phyloP scores from a whole-genome alignment of 1,284 basidiomycete genomes.

The Microbotryum silenes-acaulis region DNA sequence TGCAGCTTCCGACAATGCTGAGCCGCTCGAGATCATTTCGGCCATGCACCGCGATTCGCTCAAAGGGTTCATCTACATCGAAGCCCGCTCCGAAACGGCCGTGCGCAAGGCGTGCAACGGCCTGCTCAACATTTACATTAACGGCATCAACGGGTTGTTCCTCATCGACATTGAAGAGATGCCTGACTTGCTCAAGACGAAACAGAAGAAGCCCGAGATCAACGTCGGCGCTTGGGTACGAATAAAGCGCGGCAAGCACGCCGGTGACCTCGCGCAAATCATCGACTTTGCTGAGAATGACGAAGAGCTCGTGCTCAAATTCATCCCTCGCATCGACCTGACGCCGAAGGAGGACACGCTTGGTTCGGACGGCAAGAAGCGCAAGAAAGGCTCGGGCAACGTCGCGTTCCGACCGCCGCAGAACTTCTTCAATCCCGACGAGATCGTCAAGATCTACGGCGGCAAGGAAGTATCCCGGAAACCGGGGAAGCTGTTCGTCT shows the following conservation, averaged over 20 bases:
- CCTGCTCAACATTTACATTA: slow-evolving; percentile 82
- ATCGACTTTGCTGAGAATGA: slow-evolving; percentile 88
- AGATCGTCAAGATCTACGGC: slow-evolving; percentile 80
- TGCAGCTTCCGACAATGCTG: slow-evolving; percentile 56
- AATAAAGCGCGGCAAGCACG: slow-evolving; percentile 86
- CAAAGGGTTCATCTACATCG: slow-evolving; percentile 90
- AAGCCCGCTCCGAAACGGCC: slow-evolving; percentile 78
- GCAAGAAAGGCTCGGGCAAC: slow-evolving; percentile 49
- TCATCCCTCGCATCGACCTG: slow-evolving; percentile 93
- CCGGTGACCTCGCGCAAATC: slow-evolving; percentile 91
- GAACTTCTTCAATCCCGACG: slow-evolving; percentile 88
- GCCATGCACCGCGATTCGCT: slow-evolving; percentile 94
- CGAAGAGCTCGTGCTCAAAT: slow-evolving; percentile 86
- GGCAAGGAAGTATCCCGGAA: slow-evolving; percentile 60
- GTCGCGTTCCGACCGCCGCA: slow-evolving; percentile 71
- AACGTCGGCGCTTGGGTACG: slow-evolving; percentile 90
- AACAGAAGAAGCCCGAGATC: slow-evolving; percentile 82
- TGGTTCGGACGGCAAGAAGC: slow-evolving; percentile 49
- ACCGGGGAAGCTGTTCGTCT: slow-evolving; percentile 61
- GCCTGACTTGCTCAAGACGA: slow-evolving; percentile 91
- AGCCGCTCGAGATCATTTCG: slow-evolving; percentile 75
- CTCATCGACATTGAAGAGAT: slow-evolving; percentile 97
- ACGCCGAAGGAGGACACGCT: slow-evolving; percentile 65
- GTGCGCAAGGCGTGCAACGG: slow-evolving; percentile 80
- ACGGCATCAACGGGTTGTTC: slow-evolving; percentile 42